These are phyloP conservation scores for Oxytropis ochrocephala DNA, from an alignment of 306 rosid species.

Conservation along the genomic window DNA sequence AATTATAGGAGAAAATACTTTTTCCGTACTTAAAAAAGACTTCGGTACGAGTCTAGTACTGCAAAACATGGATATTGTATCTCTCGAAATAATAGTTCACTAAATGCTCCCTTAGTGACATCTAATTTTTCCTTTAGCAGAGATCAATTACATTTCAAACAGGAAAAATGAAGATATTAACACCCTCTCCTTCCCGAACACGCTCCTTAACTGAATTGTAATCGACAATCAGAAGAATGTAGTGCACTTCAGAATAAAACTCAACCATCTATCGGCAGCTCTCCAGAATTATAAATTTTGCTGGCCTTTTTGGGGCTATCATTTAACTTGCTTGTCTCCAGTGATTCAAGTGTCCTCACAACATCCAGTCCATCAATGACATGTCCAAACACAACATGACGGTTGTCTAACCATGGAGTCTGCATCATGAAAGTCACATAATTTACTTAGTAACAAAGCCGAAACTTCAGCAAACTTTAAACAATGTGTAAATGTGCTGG, in stretches of 20 bases:
- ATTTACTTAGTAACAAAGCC: conserved; percentile 10
- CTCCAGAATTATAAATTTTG: conserved; percentile 60
- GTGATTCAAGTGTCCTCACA: conserved; percentile 52
- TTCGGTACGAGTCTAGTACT: neutral
- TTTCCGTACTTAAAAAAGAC: neutral
- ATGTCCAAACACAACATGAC: conserved; percentile 73
- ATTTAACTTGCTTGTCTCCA: conserved; percentile 53
- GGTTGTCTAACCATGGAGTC: conserved; percentile 90
- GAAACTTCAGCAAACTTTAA: conserved; percentile 20
- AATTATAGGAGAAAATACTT: neutral
- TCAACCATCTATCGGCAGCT: conserved; percentile 55
- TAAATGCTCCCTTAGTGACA: conserved; percentile 1
- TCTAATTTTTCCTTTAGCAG: neutral
- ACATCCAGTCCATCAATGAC: conserved; percentile 70
- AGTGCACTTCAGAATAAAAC: conserved; percentile 11
- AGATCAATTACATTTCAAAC: neutral
- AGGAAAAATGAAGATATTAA: neutral
- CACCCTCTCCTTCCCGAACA: neutral
- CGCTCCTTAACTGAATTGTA: conserved; percentile 18
- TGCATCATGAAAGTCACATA: conserved; percentile 29
- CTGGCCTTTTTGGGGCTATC: conserved; percentile 52
- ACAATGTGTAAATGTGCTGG: neutral
- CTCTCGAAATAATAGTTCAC: neutral
- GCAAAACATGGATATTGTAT: conserved; percentile 3
- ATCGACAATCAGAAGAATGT: conserved; percentile 14